Conservation (phyloP, 2,329 filamentous ascomycete species). For the Colletotrichum sp. region DNA sequence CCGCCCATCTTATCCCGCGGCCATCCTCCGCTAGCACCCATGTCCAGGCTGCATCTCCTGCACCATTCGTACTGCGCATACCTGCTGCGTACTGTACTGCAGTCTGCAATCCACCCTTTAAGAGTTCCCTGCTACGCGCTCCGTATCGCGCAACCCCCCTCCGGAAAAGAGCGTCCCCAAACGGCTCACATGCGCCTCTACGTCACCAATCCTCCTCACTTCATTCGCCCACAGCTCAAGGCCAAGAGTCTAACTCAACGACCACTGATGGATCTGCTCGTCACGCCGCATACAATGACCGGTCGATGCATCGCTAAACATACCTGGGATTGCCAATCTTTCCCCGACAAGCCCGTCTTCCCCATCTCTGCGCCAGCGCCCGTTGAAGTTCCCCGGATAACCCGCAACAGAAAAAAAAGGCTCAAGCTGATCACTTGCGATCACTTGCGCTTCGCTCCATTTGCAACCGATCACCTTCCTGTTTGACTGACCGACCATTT, state of each 20-base stretch:
- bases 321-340: not conserved
- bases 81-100: not conserved
- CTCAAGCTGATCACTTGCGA: not conserved
- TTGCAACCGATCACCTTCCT: not conserved
- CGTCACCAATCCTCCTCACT: conserved; percentile 1
- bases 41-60: not conserved
- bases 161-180: not conserved
- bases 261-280: conserved; percentile 7
- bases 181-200: not conserved
- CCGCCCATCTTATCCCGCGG: not conserved
- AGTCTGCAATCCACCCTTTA: not conserved
- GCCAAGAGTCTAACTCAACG: conserved; percentile 22
- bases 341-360: not conserved
- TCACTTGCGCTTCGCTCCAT: not conserved
- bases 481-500: not conserved
- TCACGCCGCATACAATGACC: conserved; percentile 6
- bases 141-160: not conserved
- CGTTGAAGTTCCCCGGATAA: not conserved
- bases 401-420: not conserved
- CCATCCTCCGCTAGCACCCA: not conserved
- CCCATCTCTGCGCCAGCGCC: not conserved
- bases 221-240: conserved; percentile 2
- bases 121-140: not conserved
- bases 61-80: not conserved
- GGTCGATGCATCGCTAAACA: not conserved